Evolutionary conservation across 495 filamentous ascomycete genomes (phyloP).

Genomic region (Tuber borchii): DNA sequence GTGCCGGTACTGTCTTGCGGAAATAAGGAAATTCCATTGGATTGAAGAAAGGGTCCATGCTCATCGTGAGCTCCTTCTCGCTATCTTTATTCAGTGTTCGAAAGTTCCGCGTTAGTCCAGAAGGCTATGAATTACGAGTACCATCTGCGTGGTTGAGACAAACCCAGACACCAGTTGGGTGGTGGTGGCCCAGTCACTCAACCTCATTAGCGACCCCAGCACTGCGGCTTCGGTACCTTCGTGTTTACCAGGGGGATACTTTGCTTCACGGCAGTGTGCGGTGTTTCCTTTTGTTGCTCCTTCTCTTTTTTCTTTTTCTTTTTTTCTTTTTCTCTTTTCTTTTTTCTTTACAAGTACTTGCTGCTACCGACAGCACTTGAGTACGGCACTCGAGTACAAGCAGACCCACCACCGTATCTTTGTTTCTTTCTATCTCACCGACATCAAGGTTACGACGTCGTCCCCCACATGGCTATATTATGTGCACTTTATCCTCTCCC

Average conservation of each 20-base stretch:
- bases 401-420: background rate
- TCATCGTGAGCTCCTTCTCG: background rate
- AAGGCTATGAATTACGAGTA: background rate
- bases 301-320: background rate
- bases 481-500: background rate
- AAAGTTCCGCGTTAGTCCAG: background rate
- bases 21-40: background rate
- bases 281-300: background rate
- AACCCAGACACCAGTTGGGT: background rate
- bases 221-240: background rate
- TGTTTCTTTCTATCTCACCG: background rate
- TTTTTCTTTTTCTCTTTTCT: background rate
- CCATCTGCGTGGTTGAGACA: slow-evolving; percentile 1
- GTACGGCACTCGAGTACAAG: background rate
- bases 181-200: slow-evolving; percentile 5
- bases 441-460: background rate
- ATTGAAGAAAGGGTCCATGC: background rate
- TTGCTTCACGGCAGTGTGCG: background rate
- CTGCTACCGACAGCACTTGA: background rate
- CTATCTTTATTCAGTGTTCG: background rate
- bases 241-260: background rate
- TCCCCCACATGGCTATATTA: background rate
- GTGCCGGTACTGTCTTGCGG: background rate
- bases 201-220: background rate
- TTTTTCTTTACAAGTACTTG: background rate